Evolutionary conservation across 495 filamentous ascomycete genomes (phyloP), one percentile per base, ranked within the genome.

Genomic region (Pseudotulostoma volvatum): DNA sequence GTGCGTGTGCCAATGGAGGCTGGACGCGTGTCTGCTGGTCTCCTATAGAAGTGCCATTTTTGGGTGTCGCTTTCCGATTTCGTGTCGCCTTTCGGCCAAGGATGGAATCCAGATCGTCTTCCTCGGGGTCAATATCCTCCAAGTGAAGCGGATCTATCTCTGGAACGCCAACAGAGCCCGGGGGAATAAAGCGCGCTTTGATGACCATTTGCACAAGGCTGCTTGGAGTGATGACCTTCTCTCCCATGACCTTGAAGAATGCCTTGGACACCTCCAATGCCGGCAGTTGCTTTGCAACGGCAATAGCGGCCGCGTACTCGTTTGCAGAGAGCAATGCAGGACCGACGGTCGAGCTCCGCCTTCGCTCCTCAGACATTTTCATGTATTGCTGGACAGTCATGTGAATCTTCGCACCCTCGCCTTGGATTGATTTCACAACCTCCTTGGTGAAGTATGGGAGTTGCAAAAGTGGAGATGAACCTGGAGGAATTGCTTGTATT

Each of bases 191-290:
- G 41, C 90, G 82, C n/a, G 76, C 84, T 63, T 97, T 97, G 44
- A 97, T 69, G 33, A 97, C 83, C 38, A 97, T 78, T 37, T 87
- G 84, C 33, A 96, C 85, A 33, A 97, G 70, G 46, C 83, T 90
- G 47, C 79, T 80, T n/a, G 90, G 87, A 9, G 84, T 92, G 53
- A 96, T 79, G 54, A 76, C 82, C 42, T 77, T 81, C 61, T 97
- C 90, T 42, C 90, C 90, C 46, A 82, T 78, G 36, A 97, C 90
- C 66, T 97, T 97, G 74, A 97, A 97, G 63, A 92, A 97, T 1
- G 84, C 83, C 62, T 85, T 88, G 54, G 85, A 84, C n/a, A 96
- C 72, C 40, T 80, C 68, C 34, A 96, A 63, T 33, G 71, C 67
- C 0, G 90, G 90, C 9, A 97, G 62, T 55, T 93, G 82, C 46